Percentiles rank a stretch among this genome's conserved stretches.
These are phyloP conservation scores for Logfia minima DNA, from an alignment of 129 eudicot species.

Conservation along the genomic window DNA sequence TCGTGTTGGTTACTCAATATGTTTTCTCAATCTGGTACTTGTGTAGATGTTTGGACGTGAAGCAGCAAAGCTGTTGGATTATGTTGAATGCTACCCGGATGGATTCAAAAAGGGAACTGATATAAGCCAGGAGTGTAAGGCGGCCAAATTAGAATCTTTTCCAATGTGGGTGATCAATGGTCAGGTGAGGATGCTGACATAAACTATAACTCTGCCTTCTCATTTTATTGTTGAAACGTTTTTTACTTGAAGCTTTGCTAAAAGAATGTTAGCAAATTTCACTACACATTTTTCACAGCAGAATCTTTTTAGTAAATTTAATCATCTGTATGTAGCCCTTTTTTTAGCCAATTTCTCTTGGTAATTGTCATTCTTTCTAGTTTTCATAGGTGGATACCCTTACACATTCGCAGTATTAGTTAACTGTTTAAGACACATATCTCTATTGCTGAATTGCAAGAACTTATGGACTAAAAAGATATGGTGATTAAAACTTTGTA, in stretches of 20 bases:
- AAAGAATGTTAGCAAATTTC: neutral
- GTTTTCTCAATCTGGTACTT: slow-evolving; percentile 9
- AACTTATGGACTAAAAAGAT: too few species aligned
- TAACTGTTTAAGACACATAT: too few species aligned
- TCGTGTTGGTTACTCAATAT: neutral
- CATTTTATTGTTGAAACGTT: neutral
- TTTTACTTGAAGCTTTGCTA: neutral
- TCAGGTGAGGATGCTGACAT: slow-evolving; percentile 45
- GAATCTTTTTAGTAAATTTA: neutral
- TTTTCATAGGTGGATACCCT: too few species aligned
- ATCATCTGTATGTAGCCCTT: neutral
- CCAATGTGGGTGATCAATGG: slow-evolving; percentile 96
- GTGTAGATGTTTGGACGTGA: slow-evolving; percentile 89
- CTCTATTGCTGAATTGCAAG: too few species aligned
- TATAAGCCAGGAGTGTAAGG: slow-evolving; percentile 61
- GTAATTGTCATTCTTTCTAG: too few species aligned
- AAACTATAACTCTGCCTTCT: neutral
- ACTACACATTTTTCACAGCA: neutral
- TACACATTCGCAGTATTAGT: neutral
- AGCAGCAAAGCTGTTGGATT: slow-evolving; percentile 75
- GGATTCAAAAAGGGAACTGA: slow-evolving; percentile 61
- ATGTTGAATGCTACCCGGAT: slow-evolving; percentile 91
- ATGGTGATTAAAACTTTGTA: too few species aligned
- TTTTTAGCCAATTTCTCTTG: neutral
- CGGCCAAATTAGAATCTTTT: slow-evolving; percentile 66